A percentile compares a stretch with the other conserved stretches of the same genome.
These are phyloP conservation scores for Sclerotinia trifoliorum DNA, from an alignment of 2,329 filamentous ascomycete species.

Conservation along the genomic window DNA sequence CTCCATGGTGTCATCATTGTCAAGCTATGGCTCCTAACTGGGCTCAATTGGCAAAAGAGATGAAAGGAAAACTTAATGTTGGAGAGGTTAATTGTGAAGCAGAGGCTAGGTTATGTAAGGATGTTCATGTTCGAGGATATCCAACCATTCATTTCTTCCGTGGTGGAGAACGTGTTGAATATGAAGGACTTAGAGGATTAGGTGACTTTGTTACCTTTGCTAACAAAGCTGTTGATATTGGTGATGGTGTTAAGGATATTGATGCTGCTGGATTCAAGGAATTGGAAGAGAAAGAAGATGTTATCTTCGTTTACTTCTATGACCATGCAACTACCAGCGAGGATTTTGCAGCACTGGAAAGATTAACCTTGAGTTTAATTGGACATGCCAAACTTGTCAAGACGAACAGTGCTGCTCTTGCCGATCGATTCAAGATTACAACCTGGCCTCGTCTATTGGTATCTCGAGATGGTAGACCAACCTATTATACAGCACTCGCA, in stretches of 20 bases:
- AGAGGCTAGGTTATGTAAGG: conserved; percentile 87
- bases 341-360: conserved; percentile 85
- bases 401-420: conserved; percentile 74
- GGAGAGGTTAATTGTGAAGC: conserved; percentile 95
- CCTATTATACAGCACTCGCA: conserved; percentile 83
- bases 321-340: conserved; percentile 91
- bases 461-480: conserved; percentile 82
- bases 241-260: conserved; percentile 76
- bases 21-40: conserved; percentile 89
- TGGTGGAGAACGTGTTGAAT: conserved; percentile 87
- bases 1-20: conserved; percentile 95
- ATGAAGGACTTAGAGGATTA: conserved; percentile 84
- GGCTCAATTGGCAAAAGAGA: conserved; percentile 84
- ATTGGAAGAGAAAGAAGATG: conserved; percentile 88
- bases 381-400: conserved; percentile 92
- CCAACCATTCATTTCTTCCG: conserved; percentile 93
- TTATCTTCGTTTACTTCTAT: conserved; percentile 97
- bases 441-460: conserved; percentile 95
- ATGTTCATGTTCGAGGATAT: conserved; percentile 74
- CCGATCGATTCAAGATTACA: conserved; percentile 86
- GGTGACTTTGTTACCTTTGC: conserved; percentile 88
- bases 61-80: conserved; percentile 85
- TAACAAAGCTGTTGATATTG: conserved; percentile 78
- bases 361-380: conserved; percentile 81
- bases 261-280: conserved; percentile 72